phyloP scores from a whole-genome alignment of 805 yeast genomes.

The Saturnispora halmiae region DNA sequence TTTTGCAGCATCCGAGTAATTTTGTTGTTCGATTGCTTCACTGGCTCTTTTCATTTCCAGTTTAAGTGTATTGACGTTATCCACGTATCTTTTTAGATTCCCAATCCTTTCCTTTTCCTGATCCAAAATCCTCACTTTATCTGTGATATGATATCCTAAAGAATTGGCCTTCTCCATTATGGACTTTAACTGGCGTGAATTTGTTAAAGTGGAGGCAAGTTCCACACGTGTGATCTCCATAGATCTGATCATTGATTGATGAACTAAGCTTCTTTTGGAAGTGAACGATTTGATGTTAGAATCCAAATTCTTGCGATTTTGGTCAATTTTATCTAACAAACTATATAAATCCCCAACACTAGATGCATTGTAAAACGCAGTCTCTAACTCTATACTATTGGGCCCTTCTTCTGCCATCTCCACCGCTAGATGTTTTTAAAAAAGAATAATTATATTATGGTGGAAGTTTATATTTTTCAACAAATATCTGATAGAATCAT shows the following conservation, averaged over 20 bases:
- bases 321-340: no score
- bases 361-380: no score
- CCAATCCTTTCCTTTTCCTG: slow-evolving; percentile 57
- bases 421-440: no score
- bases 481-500: no score
- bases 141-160: slow-evolving; percentile 58
- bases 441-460: no score
- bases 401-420: no score
- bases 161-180: slow-evolving; percentile 53
- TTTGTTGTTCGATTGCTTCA: slow-evolving; percentile 55
- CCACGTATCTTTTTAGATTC: slow-evolving; percentile 54
- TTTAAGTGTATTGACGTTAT: slow-evolving; percentile 56
- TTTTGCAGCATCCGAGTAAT: slow-evolving; percentile 73
- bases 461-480: no score
- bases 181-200: slow-evolving; percentile 46
- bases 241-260: slow-evolving; percentile 32
- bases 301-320: slow-evolving; percentile 22
- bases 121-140: slow-evolving; percentile 60
- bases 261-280: slow-evolving; percentile 29
- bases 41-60: slow-evolving; percentile 55
- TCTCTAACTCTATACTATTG: no score
- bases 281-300: slow-evolving; percentile 18
- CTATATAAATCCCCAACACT: no score
- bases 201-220: slow-evolving; percentile 49
- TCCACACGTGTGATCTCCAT: slow-evolving; percentile 55